Base-by-base conservation (phyloP, 2,329 filamentous ascomycete genomes). In the Trichoderma harzianum region DNA sequence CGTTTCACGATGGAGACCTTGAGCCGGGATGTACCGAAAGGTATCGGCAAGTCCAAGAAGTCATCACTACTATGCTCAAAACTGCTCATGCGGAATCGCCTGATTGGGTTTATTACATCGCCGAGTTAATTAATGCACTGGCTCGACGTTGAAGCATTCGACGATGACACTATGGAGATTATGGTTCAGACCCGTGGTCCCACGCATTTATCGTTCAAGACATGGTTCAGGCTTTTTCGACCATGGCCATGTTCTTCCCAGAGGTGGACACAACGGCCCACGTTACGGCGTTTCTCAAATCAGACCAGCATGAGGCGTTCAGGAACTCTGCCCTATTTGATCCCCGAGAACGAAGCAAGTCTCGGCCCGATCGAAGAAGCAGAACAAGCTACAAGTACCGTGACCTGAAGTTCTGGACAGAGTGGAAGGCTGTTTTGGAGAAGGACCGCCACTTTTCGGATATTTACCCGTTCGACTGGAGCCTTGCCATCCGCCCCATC, bases 161-260 rank as follows among this genome's bases (percentile, higher is more conserved):
- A 74, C 53, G 26, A 68, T 0, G 74, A 77, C 8, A 76, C 30
- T 34, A 55, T 0, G 32, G 70, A 0, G 75, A 77, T 26, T 76
- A 75, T 0, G 7, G 47, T 53, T 53, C 47, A 1, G 71, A 70
- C 0, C 76, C 77, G 0, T 79, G 74, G 77, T 76, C 78, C 3
- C 76, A 78, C 51, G 57, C 65, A 4, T 79, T 79, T 30, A 74
- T 79, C 21, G 32, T 73, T 1, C 74, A 77, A 12, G 78, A 78
- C 24, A 26, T 79, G 14, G 74, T 79, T 0, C 67, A 63, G 11
- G 78, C 78, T 0, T 79, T 78, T 68, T 66, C 72, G 7, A 57
- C 60, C 21, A 66, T 76, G 51, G 76, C 76, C 24, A 78, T 79
- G 75, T 79, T 79, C 72, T 78, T 79, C 47, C 77, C 78, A 1